These are phyloP conservation scores for Metarhizium brunneum DNA, from an alignment of 2,329 filamentous ascomycete species.

Conservation along the genomic window DNA sequence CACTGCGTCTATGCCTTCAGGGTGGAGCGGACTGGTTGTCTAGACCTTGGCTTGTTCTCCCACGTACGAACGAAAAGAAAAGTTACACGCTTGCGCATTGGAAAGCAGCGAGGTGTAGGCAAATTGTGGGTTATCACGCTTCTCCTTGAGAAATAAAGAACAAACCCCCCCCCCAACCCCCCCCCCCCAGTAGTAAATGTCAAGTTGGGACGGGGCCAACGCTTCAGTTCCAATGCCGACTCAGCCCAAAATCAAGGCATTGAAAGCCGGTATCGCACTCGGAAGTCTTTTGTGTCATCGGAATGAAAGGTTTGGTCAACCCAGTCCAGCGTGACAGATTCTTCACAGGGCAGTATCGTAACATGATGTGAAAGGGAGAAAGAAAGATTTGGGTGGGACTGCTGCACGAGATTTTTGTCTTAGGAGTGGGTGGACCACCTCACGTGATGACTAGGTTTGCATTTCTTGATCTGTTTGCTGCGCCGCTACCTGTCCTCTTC, in stretches of 20 bases:
- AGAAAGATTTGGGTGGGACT: slow-evolving; percentile 2
- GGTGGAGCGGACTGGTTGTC: slow-evolving; percentile 61
- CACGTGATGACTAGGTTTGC: slow-evolving; percentile 15
- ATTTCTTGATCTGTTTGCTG: no score
- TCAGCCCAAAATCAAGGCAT: not conserved
- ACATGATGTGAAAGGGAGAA: not conserved
- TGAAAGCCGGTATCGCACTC: not conserved
- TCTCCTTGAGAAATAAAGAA: not conserved
- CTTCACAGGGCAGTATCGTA: not conserved
- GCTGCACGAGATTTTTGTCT: slow-evolving; percentile 1
- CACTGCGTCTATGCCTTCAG: slow-evolving; percentile 47
- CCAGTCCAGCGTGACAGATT: not conserved
- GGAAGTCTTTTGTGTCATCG: not conserved
- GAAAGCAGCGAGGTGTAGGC: slow-evolving; percentile 51
- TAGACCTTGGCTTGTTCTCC: slow-evolving; percentile 55
- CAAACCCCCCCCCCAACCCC: no score
- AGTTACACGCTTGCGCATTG: slow-evolving; percentile 50
- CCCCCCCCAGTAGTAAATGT: not conserved
- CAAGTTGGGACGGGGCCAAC: not conserved
- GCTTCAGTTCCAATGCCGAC: not conserved
- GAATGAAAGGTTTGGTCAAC: not conserved
- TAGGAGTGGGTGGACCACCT: not conserved
- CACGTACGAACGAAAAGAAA: slow-evolving; percentile 51
- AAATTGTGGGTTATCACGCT: slow-evolving; percentile 39
- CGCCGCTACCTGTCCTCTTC: slow-evolving; percentile 9